Evolutionary conservation across 768 basidiomycete genomes (phyloP).

Genomic region (Fistulinella prunicolor): DNA sequence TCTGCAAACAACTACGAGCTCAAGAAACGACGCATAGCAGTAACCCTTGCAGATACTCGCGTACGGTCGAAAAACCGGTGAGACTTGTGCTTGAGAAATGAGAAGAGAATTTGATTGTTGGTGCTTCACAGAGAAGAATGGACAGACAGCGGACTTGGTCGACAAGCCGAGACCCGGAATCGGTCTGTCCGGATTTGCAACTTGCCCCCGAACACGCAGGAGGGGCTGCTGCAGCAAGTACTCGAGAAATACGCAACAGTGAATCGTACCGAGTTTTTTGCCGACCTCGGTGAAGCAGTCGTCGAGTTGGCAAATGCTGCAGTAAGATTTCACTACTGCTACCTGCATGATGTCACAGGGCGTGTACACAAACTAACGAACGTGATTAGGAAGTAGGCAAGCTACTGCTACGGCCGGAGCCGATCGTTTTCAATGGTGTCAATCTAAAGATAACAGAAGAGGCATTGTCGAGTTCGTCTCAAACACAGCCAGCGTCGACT

Average conservation of each 20-base stretch:
- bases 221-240: slow-evolving; percentile 87
- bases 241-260: slow-evolving; percentile 75
- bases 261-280: slow-evolving; percentile 73
- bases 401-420: slow-evolving; percentile 66
- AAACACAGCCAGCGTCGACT: slow-evolving; percentile 30
- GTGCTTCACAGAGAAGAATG: slow-evolving; percentile 34
- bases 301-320: slow-evolving; percentile 65
- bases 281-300: slow-evolving; percentile 55
- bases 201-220: slow-evolving; percentile 76
- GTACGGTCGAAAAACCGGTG: slow-evolving; percentile 54
- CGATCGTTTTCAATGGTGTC: slow-evolving; percentile 66
- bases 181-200: slow-evolving; percentile 76
- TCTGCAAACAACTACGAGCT: slow-evolving; percentile 83
- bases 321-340: slow-evolving; percentile 37
- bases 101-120: background rate
- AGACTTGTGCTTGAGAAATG: slow-evolving; percentile 12
- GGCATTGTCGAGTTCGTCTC: slow-evolving; percentile 32
- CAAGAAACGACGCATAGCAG: slow-evolving; percentile 86
- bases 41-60: slow-evolving; percentile 79
- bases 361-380: background rate
- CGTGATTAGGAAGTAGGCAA: slow-evolving; percentile 74
- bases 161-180: slow-evolving; percentile 53
- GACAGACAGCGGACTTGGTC: slow-evolving; percentile 56
- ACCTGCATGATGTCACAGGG: background rate
- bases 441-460: slow-evolving; percentile 61